A percentile compares a stretch with the other conserved stretches of the same genome.
Evolutionary conservation across 139 green algal genomes (phyloP).

Genomic region (Raphidocelis subcapitata): DNA sequence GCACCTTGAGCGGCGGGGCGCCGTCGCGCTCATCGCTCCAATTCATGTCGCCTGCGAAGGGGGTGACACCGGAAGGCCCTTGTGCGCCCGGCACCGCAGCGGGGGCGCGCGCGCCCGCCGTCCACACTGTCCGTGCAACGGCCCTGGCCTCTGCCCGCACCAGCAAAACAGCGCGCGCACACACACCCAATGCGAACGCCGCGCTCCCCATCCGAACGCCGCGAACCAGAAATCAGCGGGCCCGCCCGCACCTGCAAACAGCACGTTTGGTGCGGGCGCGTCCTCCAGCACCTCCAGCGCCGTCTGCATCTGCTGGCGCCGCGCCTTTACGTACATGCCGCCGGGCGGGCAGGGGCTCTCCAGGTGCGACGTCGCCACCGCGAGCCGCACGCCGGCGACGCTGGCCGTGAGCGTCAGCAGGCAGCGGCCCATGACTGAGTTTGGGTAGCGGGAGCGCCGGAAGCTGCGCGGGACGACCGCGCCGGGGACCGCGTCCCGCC

Average conservation of each 20-base stretch:
- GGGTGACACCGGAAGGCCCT: too few species aligned
- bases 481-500: slow-evolving; percentile 10
- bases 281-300: slow-evolving; percentile 23
- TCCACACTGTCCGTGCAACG: too few species aligned
- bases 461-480: too few species aligned
- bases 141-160: too few species aligned
- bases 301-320: slow-evolving; percentile 34
- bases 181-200: too few species aligned
- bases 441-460: too few species aligned
- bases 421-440: too few species aligned
- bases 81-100: too few species aligned
- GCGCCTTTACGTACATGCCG: slow-evolving; percentile 21
- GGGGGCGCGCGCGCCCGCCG: too few species aligned
- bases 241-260: slow-evolving; percentile 13
- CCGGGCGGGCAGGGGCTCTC: slow-evolving; percentile 46
- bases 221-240: not conserved
- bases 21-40: slow-evolving; percentile 47
- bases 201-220: too few species aligned
- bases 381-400: slow-evolving; percentile 11
- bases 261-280: not conserved
- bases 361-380: slow-evolving; percentile 56
- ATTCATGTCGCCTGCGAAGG: slow-evolving; percentile 65
- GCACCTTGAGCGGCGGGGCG: slow-evolving; percentile 16
- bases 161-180: too few species aligned
- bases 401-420: too few species aligned